phyloP scores from a whole-genome alignment of 2,329 filamentous ascomycete species.

The Hypomyces rosellus region DNA sequence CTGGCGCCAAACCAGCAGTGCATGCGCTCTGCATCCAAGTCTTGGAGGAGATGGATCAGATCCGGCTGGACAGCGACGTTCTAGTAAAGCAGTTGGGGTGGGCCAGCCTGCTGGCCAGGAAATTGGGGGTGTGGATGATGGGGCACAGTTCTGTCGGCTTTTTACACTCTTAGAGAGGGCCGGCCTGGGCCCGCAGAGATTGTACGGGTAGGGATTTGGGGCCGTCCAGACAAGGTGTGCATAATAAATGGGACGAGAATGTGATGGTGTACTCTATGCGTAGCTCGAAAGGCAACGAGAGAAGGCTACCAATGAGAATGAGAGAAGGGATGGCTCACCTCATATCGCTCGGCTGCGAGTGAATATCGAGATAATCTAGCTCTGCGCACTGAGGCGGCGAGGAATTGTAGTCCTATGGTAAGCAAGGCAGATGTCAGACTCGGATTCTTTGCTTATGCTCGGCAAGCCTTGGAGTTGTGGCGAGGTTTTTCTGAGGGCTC shows the following conservation, averaged over 20 bases:
- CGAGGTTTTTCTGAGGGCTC: not conserved
- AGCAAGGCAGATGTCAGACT: slow-evolving; percentile 20
- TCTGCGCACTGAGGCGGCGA: slow-evolving; percentile 40
- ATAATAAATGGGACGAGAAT: not conserved
- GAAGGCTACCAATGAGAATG: slow-evolving; percentile 19
- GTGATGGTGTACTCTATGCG: not conserved
- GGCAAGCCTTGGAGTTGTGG: not conserved
- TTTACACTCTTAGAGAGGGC: slow-evolving; percentile 1
- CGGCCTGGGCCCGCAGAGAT: slow-evolving; percentile 1
- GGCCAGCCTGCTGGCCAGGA: slow-evolving; percentile 2
- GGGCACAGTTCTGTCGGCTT: not conserved
- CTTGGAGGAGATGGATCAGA: not conserved
- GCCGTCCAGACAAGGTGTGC: not conserved
- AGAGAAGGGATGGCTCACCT: slow-evolving; percentile 38
- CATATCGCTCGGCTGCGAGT: slow-evolving; percentile 44
- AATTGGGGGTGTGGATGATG: slow-evolving; percentile 5
- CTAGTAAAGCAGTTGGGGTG: not conserved
- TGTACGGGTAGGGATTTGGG: slow-evolving; percentile 2
- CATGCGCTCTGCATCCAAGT: not conserved
- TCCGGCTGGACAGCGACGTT: slow-evolving; percentile 1
- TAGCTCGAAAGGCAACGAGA: slow-evolving; percentile 1
- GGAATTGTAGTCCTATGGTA: slow-evolving; percentile 49
- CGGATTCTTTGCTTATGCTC: slow-evolving; percentile 9
- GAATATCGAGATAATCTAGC: slow-evolving; percentile 50
- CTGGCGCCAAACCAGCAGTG: not conserved